phyloP scores from a whole-genome alignment of 164 flowering plant species.

The Litsea cubeba region DNA sequence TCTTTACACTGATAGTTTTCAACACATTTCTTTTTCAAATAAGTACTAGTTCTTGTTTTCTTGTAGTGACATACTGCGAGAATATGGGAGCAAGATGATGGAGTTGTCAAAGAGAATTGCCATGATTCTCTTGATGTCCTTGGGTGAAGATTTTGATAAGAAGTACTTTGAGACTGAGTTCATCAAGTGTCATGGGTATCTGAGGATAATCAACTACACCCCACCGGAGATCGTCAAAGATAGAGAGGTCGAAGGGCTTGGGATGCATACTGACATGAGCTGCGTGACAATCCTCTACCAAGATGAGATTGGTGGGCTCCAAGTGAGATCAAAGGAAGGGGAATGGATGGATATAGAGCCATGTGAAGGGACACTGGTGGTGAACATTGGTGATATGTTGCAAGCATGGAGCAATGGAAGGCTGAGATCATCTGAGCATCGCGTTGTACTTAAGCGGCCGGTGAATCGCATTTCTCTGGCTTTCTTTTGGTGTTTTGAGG shows the following conservation, averaged over 20 bases:
- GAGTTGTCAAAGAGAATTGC: constrained; percentile 47
- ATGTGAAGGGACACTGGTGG: constrained; percentile 57
- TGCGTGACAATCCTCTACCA: constrained; percentile 78
- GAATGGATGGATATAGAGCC: constrained; percentile 74
- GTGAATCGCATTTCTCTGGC: constrained; percentile 60
- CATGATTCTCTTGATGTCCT: constrained; percentile 38
- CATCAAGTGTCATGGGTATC: constrained; percentile 64
- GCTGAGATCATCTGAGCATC: constrained; percentile 75
- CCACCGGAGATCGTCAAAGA: constrained; percentile 32
- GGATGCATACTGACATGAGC: constrained; percentile 95
- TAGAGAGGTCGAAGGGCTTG: constrained; percentile 73
- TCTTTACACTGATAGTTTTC: not conserved
- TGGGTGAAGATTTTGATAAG: constrained; percentile 47
- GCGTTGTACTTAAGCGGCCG: constrained; percentile 49
- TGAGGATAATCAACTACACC: constrained; percentile 70
- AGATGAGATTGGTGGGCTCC: constrained; percentile 80
- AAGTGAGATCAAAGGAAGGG: constrained; percentile 72
- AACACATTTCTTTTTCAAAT: not conserved
- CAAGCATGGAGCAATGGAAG: constrained; percentile 92
- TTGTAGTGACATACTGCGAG: constrained; percentile 59
- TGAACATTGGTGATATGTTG: constrained; percentile 81
- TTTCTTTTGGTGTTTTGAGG: constrained; percentile 94
- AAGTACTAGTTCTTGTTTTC: not conserved
- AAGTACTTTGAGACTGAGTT: constrained; percentile 49
- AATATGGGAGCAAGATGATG: constrained; percentile 69